These are phyloP conservation scores for Polychytrium aggregatum DNA, from an alignment of 192 early-diverging fungal genomes.

Conservation along the genomic window DNA sequence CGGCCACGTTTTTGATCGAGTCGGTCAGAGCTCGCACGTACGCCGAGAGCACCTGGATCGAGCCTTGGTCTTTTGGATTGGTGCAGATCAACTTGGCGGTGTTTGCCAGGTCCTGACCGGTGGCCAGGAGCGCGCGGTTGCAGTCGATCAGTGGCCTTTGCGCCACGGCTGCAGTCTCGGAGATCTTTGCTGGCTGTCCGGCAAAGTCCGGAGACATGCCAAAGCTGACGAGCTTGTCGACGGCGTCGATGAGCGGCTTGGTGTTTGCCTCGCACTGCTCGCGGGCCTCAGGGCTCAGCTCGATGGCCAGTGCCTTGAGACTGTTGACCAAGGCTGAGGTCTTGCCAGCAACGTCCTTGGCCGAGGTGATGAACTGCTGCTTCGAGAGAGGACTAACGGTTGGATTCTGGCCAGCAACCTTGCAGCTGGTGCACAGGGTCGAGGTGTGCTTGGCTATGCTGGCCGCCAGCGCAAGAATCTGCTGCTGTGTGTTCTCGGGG, in stretches of 20 bases:
- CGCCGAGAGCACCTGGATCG: conserved; percentile 15
- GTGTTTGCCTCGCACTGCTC: conserved; percentile 16
- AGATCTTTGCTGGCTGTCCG: conserved; percentile 31
- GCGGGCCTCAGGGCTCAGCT: conserved; percentile 16
- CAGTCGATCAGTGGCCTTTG: conserved; percentile 8
- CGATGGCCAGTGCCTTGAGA: conserved; percentile 35
- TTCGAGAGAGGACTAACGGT: conserved; percentile 15
- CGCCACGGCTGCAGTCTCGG: not conserved
- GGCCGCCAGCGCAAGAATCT: conserved; percentile 27
- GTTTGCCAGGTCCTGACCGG: conserved; percentile 22
- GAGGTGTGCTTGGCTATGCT: conserved; percentile 38
- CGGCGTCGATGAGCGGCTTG: conserved; percentile 24
- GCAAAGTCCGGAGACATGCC: conserved; percentile 26
- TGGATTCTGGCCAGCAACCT: conserved; percentile 21
- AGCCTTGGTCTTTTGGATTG: conserved; percentile 23
- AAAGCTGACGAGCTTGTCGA: conserved; percentile 26
- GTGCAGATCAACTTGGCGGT: conserved; percentile 28
- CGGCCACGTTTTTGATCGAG: conserved; percentile 14
- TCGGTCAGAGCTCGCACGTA: conserved; percentile 17
- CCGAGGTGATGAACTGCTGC: conserved; percentile 21
- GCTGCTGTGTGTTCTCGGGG: conserved; percentile 17
- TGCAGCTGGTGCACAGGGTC: conserved; percentile 27
- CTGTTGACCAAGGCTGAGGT: conserved; percentile 26
- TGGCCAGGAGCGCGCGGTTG: conserved; percentile 17
- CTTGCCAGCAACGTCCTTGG: conserved; percentile 30